Conservation (phyloP, 2,329 filamentous ascomycete species). For the Cladosporium sp. region DNA sequence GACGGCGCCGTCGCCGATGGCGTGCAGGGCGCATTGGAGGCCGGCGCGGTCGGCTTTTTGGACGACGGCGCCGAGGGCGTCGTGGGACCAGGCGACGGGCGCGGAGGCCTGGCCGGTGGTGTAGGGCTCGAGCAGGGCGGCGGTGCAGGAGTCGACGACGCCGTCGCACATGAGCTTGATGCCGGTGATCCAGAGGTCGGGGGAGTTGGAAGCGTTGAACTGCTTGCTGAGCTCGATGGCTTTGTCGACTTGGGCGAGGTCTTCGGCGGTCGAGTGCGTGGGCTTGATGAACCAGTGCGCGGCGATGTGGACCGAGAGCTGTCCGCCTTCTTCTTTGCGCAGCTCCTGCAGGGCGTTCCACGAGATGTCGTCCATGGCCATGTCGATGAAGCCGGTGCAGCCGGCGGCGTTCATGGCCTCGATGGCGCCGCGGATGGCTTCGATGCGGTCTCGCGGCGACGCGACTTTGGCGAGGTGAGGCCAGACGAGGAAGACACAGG, state of each 20-base stretch:
- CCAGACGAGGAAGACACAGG: slow-evolving; percentile 58
- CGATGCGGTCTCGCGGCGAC: slow-evolving; percentile 52
- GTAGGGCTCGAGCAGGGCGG: slow-evolving; percentile 62
- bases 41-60: slow-evolving; percentile 55
- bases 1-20: slow-evolving; percentile 65
- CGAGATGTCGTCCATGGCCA: slow-evolving; percentile 61
- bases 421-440: slow-evolving; percentile 51
- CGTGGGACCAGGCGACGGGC: slow-evolving; percentile 57
- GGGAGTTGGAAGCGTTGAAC: slow-evolving; percentile 49
- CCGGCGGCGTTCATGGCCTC: slow-evolving; percentile 53
- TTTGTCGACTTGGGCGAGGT: slow-evolving; percentile 53
- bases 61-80: slow-evolving; percentile 57
- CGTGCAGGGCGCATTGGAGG: slow-evolving; percentile 65
- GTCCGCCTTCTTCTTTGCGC: slow-evolving; percentile 33
- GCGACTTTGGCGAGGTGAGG: slow-evolving; percentile 55
- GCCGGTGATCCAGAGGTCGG: slow-evolving; percentile 57
- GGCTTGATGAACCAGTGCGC: slow-evolving; percentile 60
- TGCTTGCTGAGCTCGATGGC: slow-evolving; percentile 52
- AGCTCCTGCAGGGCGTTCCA: slow-evolving; percentile 55
- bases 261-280: slow-evolving; percentile 47
- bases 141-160: slow-evolving; percentile 66
- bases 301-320: slow-evolving; percentile 52
- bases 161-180: slow-evolving; percentile 68
- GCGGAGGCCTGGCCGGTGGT: slow-evolving; percentile 47
- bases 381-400: slow-evolving; percentile 59